These are phyloP conservation scores for Acorus gramineus DNA, from an alignment of 106 monocot species.

Conservation along the genomic window DNA sequence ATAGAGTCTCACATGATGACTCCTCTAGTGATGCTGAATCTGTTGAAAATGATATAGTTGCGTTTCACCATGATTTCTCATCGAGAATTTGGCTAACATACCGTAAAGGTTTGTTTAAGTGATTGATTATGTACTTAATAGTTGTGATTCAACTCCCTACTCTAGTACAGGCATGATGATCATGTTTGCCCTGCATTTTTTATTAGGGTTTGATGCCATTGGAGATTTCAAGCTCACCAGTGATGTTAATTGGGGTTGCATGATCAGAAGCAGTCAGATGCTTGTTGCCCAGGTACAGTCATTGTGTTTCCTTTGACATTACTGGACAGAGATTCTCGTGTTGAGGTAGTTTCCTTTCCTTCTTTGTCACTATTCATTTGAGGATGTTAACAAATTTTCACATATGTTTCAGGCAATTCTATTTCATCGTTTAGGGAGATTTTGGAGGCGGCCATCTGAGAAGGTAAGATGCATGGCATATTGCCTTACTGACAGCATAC, in stretches of 20 bases:
- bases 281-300: constrained; percentile 80
- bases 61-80: constrained; percentile 74
- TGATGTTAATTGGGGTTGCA: constrained; percentile 98
- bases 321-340: background rate
- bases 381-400: too few relatives aligned
- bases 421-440: constrained; percentile 83
- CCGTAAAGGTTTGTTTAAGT: constrained; percentile 53
- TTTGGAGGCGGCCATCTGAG: constrained; percentile 68
- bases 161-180: background rate
- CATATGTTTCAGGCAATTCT: constrained; percentile 45
- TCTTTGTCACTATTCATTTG: too few relatives aligned
- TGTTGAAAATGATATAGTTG: constrained; percentile 20
- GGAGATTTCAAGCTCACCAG: constrained; percentile 61
- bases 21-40: constrained; percentile 14
- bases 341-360: too few relatives aligned
- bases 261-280: constrained; percentile 99
- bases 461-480: constrained; percentile 41
- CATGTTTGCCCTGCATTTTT: background rate
- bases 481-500: background rate
- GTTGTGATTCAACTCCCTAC: background rate
- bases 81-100: constrained; percentile 98
- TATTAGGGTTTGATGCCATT: constrained; percentile 75
- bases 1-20: constrained; percentile 47
- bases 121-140: background rate
- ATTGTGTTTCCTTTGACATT: background rate